Evolutionary conservation across 345 rosid species (phyloP).

Genomic region (Carallia brachiata): DNA sequence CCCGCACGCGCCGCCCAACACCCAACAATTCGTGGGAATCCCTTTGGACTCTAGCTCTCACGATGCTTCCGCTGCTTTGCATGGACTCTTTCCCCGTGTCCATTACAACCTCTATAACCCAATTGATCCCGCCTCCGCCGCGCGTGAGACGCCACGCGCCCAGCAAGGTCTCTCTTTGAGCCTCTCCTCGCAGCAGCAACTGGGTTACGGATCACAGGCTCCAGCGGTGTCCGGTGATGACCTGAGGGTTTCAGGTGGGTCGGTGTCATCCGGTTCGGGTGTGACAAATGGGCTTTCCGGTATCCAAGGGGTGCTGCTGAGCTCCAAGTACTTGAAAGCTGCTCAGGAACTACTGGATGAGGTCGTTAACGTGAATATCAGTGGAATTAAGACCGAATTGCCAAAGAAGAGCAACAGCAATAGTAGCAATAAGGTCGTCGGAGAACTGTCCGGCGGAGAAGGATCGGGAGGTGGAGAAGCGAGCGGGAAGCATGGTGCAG

Average conservation of each 20-base stretch:
- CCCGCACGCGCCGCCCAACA: conserved; percentile 51
- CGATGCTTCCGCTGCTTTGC: conserved; percentile 58
- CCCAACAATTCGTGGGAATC: conserved; percentile 85
- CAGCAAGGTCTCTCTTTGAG: conserved; percentile 77
- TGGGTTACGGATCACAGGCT: conserved; percentile 51
- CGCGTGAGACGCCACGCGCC: conserved; percentile 76
- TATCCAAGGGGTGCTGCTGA: conserved; percentile 55
- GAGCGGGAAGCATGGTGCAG: conserved; percentile 49
- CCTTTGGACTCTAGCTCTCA: conserved; percentile 58
- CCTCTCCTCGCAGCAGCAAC: conserved; percentile 75
- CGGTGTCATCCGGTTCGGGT: conserved; percentile 71
- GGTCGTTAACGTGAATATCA: conserved; percentile 72
- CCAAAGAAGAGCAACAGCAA: conserved; percentile 44
- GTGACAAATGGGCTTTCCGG: conserved; percentile 68
- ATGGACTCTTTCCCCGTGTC: conserved; percentile 76
- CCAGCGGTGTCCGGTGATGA: conserved; percentile 44
- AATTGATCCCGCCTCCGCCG: conserved; percentile 41
- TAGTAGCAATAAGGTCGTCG: conserved; percentile 36
- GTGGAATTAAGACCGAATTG: conserved; percentile 31
- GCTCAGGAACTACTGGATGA: conserved; percentile 92
- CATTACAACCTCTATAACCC: conserved; percentile 72
- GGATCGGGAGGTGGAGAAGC: conserved; percentile 46
- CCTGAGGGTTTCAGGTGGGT: conserved; percentile 47
- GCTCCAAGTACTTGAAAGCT: conserved; percentile 95
- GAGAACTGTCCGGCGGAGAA: conserved; percentile 58